Evolutionary conservation across 768 basidiomycete genomes (phyloP).

Genomic region (Agrocybe chaxingu): DNA sequence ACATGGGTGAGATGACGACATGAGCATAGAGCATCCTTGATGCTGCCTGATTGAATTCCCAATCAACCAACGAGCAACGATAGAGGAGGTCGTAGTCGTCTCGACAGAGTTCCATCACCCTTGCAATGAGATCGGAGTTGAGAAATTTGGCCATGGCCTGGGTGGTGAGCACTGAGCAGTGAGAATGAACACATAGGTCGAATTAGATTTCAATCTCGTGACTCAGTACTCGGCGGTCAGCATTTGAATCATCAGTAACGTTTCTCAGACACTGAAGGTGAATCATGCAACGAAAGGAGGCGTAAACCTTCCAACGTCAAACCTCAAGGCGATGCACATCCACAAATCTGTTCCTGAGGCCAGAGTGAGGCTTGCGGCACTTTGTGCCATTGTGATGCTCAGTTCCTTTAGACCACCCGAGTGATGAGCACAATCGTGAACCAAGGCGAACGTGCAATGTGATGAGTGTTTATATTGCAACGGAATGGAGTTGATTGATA

Average conservation of each 20-base stretch:
- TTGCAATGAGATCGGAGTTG: slow-evolving; percentile 32
- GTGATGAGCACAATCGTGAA: no score
- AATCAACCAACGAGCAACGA: slow-evolving; percentile 41
- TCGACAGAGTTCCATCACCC: slow-evolving; percentile 27
- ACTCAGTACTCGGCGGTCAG: background rate
- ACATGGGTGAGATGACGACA: slow-evolving; percentile 39
- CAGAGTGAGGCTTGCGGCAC: background rate
- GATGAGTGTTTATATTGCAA: no score
- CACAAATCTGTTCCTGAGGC: background rate
- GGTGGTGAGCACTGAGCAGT: background rate
- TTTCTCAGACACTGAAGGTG: no score
- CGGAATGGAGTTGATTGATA: no score
- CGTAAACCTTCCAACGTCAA: no score
- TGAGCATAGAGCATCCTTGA: slow-evolving; percentile 42
- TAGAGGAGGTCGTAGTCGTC: slow-evolving; percentile 35
- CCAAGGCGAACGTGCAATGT: no score
- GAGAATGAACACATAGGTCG: no score
- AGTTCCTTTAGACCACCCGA: no score
- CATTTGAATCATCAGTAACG: no score
- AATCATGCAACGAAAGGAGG: no score
- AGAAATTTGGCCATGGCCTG: slow-evolving; percentile 4
- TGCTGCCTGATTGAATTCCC: slow-evolving; percentile 41
- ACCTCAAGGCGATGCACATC: background rate
- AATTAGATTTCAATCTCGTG: background rate
- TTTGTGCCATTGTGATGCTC: no score